These are phyloP conservation scores for Phaeosphaeriaceae sp. DNA, from an alignment of 2,329 filamentous ascomycete genomes.

Conservation along the genomic window DNA sequence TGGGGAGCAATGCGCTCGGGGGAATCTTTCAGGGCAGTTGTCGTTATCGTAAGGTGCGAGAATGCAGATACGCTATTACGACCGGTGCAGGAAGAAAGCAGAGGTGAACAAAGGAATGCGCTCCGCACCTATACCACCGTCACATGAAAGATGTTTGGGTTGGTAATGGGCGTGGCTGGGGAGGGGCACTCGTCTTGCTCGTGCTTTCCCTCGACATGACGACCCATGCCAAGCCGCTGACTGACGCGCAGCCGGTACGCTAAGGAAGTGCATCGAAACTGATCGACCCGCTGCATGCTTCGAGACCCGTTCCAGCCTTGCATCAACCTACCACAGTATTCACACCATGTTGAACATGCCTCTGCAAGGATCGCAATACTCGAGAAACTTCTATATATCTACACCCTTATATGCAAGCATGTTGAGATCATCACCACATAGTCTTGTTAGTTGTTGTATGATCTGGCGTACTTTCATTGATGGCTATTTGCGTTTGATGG, in stretches of 20 bases:
- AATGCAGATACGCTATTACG: conserved; percentile 18
- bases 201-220: conserved; percentile 26
- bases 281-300: conserved; percentile 23
- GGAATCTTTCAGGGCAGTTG: neutral
- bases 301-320: conserved; percentile 11
- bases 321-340: conserved; percentile 18
- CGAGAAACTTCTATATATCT: neutral
- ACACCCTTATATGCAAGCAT: neutral
- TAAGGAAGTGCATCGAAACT: conserved; percentile 31
- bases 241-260: conserved; percentile 14
- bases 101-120: conserved; percentile 12
- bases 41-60: conserved; percentile 4
- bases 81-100: conserved; percentile 12
- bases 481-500: neutral
- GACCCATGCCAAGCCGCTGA: conserved; percentile 15
- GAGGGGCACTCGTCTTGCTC: conserved; percentile 13
- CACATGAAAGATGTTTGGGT: conserved; percentile 12
- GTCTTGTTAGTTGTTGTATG: neutral
- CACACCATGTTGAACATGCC: too few species aligned
- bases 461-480: neutral
- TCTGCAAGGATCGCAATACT: neutral
- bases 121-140: conserved; percentile 14
- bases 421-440: neutral
- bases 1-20: conserved; percentile 18
- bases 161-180: conserved; percentile 24